These are phyloP conservation scores for Globisporangium paddicum DNA, from an alignment of 352 stramenopile species.

Conservation along the genomic window DNA sequence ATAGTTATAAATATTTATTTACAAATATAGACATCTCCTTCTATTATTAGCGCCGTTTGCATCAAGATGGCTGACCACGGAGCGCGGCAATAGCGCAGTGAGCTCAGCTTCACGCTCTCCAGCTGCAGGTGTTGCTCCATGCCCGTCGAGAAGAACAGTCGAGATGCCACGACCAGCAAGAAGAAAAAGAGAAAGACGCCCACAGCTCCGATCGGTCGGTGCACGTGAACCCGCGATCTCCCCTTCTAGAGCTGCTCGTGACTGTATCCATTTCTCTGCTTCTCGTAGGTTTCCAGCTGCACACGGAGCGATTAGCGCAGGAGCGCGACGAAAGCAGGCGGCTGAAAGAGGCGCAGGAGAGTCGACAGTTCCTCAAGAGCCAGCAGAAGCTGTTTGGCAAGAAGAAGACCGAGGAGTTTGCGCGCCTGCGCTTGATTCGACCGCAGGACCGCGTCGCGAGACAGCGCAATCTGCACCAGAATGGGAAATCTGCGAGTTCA, in stretches of 20 bases:
- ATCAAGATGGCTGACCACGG: background rate
- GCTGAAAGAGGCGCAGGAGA: conserved; percentile 22
- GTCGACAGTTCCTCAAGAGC: conserved; percentile 20
- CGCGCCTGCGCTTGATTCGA: conserved; percentile 33
- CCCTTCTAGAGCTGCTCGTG: background rate
- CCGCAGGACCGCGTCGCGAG: conserved; percentile 25
- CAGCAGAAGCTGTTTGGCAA: conserved; percentile 42
- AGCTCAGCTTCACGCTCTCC: background rate
- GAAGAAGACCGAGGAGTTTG: conserved; percentile 54
- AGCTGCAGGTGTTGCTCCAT: background rate
- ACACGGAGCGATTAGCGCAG: conserved; percentile 4
- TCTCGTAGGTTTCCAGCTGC: background rate
- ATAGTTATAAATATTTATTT: background rate
- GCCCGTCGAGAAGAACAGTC: background rate
- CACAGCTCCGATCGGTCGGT: background rate
- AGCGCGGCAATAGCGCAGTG: background rate
- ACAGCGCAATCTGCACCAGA: conserved; percentile 43
- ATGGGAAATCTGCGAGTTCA: conserved; percentile 15
- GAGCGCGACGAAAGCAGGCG: conserved; percentile 3
- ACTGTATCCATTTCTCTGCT: background rate
- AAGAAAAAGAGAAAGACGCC: background rate
- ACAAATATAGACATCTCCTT: background rate
- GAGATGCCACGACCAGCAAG: background rate
- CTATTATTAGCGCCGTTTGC: background rate
- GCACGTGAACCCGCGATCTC: background rate